Evolutionary conservation across 306 rosid species (phyloP), one percentile per base, ranked within the genome.

Genomic region (Quercus dentata): DNA sequence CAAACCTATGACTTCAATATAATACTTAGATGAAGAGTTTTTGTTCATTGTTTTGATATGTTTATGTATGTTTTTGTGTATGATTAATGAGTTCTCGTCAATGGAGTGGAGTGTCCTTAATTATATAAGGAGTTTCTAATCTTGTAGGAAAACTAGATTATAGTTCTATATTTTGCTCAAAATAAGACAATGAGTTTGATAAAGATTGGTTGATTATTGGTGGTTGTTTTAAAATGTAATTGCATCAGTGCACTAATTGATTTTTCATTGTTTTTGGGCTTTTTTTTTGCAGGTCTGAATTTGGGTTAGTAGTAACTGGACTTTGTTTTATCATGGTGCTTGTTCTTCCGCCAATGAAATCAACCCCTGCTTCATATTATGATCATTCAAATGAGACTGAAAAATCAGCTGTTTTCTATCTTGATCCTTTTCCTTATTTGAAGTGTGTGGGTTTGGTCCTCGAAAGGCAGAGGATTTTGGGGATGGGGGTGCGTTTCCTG

Each of bases 401-500:
- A 49, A 87, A 81, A 75, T 38, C 90, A 25, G 71, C 87, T 20
- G 87, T 79, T 15, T 14, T 81, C 30, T 84, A 81, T 69, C 88
- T 82, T 1, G 97, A 90, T 25, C 98, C 90, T 1, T 38, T 6
- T 38, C 90, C 94, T 10, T 92, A 94, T 76, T 58, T 83, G 63
- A 91, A 91, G 76, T 90, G 92, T 14, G 90, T 89, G 0, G 94
- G 98, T 9, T 94, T 94, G 71, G 91, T 88, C 98, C 98, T 5
- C 80, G 92, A 18, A 94, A 81, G 79, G 82, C 87, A 6, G 97
- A 94, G 78, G 97, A 94, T 74, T 94, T 91, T 54, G 94, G 98
- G 2, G 95, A 91, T 78, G 97, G 97, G 2, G 98, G 98, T 25
- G 92, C 97, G 1, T 92, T 92, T 56, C 98, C 95, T 1, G 97